phyloP scores from a whole-genome alignment of 129 eudicot species.

The Tagetes patula region DNA sequence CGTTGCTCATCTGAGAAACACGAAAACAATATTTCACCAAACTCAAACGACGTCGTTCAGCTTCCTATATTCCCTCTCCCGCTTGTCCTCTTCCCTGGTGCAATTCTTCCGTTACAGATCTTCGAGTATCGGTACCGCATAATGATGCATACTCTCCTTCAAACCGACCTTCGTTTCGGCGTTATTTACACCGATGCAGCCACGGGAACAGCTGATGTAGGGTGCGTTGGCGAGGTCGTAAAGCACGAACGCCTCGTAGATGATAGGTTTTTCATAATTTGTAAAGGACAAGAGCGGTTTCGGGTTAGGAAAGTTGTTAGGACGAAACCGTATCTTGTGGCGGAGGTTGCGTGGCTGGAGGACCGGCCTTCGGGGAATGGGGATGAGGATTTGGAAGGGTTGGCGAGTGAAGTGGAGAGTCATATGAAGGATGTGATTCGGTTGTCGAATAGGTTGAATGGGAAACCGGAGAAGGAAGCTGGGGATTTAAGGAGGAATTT shows the following conservation, averaged over 20 bases:
- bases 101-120: conserved; percentile 78
- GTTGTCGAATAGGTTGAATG: conserved; percentile 70
- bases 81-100: conserved; percentile 87
- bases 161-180: conserved; percentile 89
- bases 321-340: conserved; percentile 75
- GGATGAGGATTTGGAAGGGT: conserved; percentile 56
- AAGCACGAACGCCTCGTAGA: conserved; percentile 85
- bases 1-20: conserved; percentile 60
- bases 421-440: conserved; percentile 88
- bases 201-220: conserved; percentile 78
- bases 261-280: conserved; percentile 74
- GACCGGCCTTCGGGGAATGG: conserved; percentile 75
- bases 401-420: conserved; percentile 70
- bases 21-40: conserved; percentile 44
- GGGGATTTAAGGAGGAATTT: conserved; percentile 75
- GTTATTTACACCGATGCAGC: conserved; percentile 73
- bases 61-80: conserved; percentile 88
- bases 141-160: conserved; percentile 93
- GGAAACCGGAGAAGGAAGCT: conserved; percentile 75
- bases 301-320: conserved; percentile 57
- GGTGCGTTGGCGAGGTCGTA: conserved; percentile 91
- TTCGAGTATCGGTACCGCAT: conserved; percentile 90
- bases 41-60: conserved; percentile 66
- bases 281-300: conserved; percentile 90
- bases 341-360: conserved; percentile 81